Base-by-base conservation (phyloP, 2,329 filamentous ascomycete genomes). In the Hypoxylon sp. region DNA sequence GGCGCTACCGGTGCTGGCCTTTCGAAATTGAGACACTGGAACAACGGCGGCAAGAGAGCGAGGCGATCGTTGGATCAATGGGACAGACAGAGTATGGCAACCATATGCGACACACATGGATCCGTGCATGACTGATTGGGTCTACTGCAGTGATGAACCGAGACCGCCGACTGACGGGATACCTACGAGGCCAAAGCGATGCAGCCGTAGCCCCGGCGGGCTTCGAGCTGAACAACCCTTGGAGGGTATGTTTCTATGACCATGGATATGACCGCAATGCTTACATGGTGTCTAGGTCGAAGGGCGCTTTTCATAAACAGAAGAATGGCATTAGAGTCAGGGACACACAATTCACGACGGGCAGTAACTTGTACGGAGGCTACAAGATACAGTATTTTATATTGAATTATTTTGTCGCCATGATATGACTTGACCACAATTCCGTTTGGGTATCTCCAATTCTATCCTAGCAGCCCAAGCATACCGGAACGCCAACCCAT, bases 151-250 rank as follows among this genome's bases (percentile, higher is more conserved):
- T 90, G 87, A 89, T 89, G 87, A 83, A 87, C 59, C 86, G 87
- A 72, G 87, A 90, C 72, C 81, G 83, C 65, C 83, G 87, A 74
- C 80, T 90, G 66, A 89, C 87, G 6, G 87, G 87, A 46, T 80
- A 78, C 48, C 71, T 87, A 66, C 81, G 87, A 76, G 87, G 87
- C 36, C 87, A 90, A 73, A 82, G 80, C 59, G 85, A 88, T 74
- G 80, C 79, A 24, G 77, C 85, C 42, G 75, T 80, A 69, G 87
- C 87, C 20, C 87, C 87, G 16, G 74, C 80, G 16, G 87, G 87
- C 36, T 90, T 87, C 76, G 87, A 89, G 72, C 72, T 88, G 66
- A 89, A 84, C 79, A 89, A 89, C 72, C 83, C 84, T 30, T 89
- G 87, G 87, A 88, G 82, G 80, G 87, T 89, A 83, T 48, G 83